Evolutionary conservation across 108 stramenopile genomes (phyloP).

Genomic region (Aurantiochytrium sp.): DNA sequence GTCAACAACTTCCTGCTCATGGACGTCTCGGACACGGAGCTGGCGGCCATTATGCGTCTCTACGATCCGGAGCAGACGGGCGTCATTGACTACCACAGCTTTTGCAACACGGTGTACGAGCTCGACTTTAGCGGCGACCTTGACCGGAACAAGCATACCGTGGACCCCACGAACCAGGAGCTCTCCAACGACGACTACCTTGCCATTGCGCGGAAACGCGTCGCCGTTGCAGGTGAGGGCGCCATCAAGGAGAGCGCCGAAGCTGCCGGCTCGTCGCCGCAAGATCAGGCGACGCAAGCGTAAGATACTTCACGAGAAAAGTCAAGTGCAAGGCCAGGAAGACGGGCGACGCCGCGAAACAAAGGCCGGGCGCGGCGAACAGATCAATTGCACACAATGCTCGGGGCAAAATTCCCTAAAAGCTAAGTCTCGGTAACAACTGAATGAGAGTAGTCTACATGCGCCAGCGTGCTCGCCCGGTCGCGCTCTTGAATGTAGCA

Average conservation of each 20-base stretch:
- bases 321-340: too few relatives aligned
- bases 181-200: not conserved
- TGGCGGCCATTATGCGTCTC: not conserved
- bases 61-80: slow-evolving; percentile 19
- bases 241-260: not conserved
- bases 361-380: too few relatives aligned
- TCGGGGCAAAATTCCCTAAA: too few relatives aligned
- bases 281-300: too few relatives aligned
- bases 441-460: not conserved
- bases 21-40: slow-evolving; percentile 25
- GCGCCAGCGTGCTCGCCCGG: not conserved
- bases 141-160: not conserved
- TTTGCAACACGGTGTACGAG: slow-evolving; percentile 23
- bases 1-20: not conserved
- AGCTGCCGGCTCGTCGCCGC: not conserved
- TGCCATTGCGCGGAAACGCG: not conserved
- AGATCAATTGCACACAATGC: too few relatives aligned
- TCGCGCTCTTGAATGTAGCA: not conserved
- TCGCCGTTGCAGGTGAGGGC: too few relatives aligned
- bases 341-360: too few relatives aligned
- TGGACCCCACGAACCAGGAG: not conserved
- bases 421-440: too few relatives aligned
- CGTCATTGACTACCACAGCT: not conserved
- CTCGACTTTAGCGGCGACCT: slow-evolving; percentile 10
- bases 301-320: too few relatives aligned